phyloP scores from a whole-genome alignment of 129 eudicot genomes.

The Tanacetum coccineum region DNA sequence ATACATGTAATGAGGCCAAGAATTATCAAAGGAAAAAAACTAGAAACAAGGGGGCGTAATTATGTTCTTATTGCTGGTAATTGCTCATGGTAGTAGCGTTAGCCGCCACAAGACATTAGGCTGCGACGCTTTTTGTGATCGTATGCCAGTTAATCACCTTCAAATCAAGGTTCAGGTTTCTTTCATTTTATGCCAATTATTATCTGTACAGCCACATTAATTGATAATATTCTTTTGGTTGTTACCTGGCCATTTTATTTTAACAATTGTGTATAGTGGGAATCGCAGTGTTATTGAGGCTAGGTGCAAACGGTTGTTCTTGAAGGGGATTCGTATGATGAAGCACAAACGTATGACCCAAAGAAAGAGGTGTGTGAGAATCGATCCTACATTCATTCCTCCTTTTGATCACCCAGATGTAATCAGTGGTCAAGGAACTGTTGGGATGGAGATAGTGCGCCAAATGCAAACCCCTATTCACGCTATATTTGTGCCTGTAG shows the following conservation, averaged over 20 bases:
- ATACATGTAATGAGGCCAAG: slow-evolving; percentile 96
- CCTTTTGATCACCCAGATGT: slow-evolving; percentile 92
- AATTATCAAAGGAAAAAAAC: slow-evolving; percentile 60
- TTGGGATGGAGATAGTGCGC: slow-evolving; percentile 81
- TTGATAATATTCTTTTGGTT: background rate
- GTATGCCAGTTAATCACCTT: slow-evolving; percentile 93
- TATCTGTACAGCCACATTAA: no score
- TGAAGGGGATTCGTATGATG: slow-evolving; percentile 81
- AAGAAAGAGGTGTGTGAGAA: slow-evolving; percentile 51
- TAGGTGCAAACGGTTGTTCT: slow-evolving; percentile 90
- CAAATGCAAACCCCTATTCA: slow-evolving; percentile 70
- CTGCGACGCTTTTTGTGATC: slow-evolving; percentile 75
- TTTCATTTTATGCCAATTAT: background rate
- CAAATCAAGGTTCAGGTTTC: slow-evolving; percentile 55
- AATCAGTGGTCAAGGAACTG: slow-evolving; percentile 80
- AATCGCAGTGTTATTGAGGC: slow-evolving; percentile 69
- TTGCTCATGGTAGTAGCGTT: slow-evolving; percentile 91
- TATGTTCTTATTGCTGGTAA: slow-evolving; percentile 91
- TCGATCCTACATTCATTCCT: slow-evolving; percentile 68
- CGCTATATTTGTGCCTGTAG: slow-evolving; percentile 90
- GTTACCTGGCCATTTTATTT: background rate
- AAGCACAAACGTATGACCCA: slow-evolving; percentile 81
- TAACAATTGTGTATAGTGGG: slow-evolving; percentile 51
- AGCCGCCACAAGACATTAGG: slow-evolving; percentile 63
- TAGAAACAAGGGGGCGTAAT: slow-evolving; percentile 69